Evolutionary conservation across 331 rosid species (phyloP).

Genomic region (Telfairia occidentalis): DNA sequence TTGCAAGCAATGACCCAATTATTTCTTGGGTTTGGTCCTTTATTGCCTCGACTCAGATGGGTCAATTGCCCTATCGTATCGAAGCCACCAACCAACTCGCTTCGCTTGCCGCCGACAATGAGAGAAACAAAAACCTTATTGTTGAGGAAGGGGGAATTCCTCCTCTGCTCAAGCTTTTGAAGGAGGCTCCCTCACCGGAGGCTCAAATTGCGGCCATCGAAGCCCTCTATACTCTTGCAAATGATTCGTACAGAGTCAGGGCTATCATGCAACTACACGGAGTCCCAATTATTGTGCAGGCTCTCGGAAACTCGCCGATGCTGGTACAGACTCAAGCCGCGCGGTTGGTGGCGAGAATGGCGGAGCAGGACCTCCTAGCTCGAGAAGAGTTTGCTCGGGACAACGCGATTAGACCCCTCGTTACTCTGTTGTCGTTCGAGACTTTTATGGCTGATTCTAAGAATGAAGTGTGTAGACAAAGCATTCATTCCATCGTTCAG

Average conservation of each 20-base stretch:
- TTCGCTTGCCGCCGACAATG: constrained; percentile 40
- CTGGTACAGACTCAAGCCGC: constrained; percentile 53
- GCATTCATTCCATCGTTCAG: constrained; percentile 49
- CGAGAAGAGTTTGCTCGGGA: constrained; percentile 64
- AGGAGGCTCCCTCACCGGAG: constrained; percentile 44
- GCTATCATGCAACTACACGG: constrained; percentile 28
- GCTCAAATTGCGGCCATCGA: constrained; percentile 59
- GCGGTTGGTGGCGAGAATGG: constrained; percentile 54
- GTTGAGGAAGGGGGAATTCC: constrained; percentile 60
- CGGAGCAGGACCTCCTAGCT: constrained; percentile 29
- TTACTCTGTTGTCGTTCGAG: constrained; percentile 52
- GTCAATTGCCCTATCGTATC: constrained; percentile 47
- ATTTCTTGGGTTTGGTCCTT: constrained; percentile 83
- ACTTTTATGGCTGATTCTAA: constrained; percentile 41
- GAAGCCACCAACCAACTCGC: constrained; percentile 49
- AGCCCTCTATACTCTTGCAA: constrained; percentile 39
- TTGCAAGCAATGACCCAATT: constrained; percentile 69
- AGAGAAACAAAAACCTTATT: constrained; percentile 65
- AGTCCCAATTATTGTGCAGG: constrained; percentile 47
- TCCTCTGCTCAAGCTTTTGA: constrained; percentile 62
- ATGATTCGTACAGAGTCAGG: constrained; percentile 30
- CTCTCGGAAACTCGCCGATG: constrained; percentile 37
- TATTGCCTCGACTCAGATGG: constrained; percentile 59
- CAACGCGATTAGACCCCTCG: constrained; percentile 58
- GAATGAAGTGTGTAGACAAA: constrained; percentile 25